Conservation (phyloP, 2,329 filamentous ascomycete genomes). For the Nothophoma quercina region DNA sequence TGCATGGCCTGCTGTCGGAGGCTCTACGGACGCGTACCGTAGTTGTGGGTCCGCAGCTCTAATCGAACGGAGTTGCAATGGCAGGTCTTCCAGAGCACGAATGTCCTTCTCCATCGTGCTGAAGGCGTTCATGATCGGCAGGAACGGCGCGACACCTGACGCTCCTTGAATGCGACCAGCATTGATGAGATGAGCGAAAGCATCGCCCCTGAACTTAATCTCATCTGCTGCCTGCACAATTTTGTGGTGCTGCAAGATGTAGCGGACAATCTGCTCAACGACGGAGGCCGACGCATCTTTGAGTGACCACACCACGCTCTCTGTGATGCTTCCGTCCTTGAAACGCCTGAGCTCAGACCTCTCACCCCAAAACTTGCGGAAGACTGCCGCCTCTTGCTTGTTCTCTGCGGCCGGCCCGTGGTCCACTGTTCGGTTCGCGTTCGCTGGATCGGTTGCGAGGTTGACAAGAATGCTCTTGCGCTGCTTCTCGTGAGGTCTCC, state of each 20-base stretch:
- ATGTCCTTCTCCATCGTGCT: conserved; percentile 77
- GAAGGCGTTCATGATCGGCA: conserved; percentile 74
- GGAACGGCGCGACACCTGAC: conserved; percentile 65
- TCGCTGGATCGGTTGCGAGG: conserved; percentile 74
- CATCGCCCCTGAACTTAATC: conserved; percentile 55
- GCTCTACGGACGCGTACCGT: conserved; percentile 72
- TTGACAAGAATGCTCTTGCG: conserved; percentile 65
- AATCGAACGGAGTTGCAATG: conserved; percentile 84
- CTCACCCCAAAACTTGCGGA: conserved; percentile 93
- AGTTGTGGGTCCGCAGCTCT: conserved; percentile 75
- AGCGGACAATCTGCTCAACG: conserved; percentile 79
- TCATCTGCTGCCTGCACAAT: conserved; percentile 62
- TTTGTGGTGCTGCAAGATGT: conserved; percentile 75
- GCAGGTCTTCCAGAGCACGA: conserved; percentile 79
- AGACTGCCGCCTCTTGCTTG: conserved; percentile 79
- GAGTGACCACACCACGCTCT: conserved; percentile 83
- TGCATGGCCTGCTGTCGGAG: conserved; percentile 56
- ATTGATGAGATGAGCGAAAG: conserved; percentile 56
- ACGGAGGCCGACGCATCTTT: conserved; percentile 69
- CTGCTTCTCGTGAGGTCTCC: conserved; percentile 30
- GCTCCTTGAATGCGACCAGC: conserved; percentile 43
- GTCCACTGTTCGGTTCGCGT: conserved; percentile 79
- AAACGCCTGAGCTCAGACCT: conserved; percentile 93
- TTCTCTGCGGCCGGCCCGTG: conserved; percentile 87
- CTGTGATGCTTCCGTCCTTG: conserved; percentile 91